Percentiles rank a stretch among this genome's conserved stretches.
phyloP scores from a whole-genome alignment of 2,329 filamentous ascomycete genomes.

The Aspergillus sp. region DNA sequence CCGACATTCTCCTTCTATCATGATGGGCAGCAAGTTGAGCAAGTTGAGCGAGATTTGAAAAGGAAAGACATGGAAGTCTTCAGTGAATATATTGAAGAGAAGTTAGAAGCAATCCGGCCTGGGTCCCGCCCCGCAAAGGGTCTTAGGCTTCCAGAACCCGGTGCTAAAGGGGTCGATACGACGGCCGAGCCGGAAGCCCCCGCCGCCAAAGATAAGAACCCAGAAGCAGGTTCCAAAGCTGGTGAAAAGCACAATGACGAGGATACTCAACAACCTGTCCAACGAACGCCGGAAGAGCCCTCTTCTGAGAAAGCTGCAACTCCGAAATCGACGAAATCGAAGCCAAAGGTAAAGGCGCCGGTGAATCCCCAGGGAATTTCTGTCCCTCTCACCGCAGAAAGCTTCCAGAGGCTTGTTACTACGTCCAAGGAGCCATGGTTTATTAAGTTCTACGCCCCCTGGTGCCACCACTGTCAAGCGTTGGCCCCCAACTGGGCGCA shows the following conservation, averaged over 20 bases:
- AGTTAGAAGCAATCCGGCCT: slow-evolving; percentile 74
- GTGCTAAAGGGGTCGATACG: slow-evolving; percentile 55
- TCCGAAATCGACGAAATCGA: slow-evolving; percentile 47
- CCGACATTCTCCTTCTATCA: slow-evolving; percentile 80
- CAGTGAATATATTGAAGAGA: slow-evolving; percentile 71
- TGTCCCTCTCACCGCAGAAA: slow-evolving; percentile 74
- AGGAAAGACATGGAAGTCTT: slow-evolving; percentile 66
- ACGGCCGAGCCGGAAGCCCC: slow-evolving; percentile 38
- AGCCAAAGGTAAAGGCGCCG: slow-evolving; percentile 53
- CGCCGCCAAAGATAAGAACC: slow-evolving; percentile 45
- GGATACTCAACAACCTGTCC: neutral
- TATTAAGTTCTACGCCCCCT: slow-evolving; percentile 97
- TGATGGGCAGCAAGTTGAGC: slow-evolving; percentile 67
- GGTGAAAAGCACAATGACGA: slow-evolving; percentile 43
- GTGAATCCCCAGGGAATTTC: slow-evolving; percentile 77
- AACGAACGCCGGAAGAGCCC: slow-evolving; percentile 19
- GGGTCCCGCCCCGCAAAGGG: slow-evolving; percentile 71
- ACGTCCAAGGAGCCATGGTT: slow-evolving; percentile 93
- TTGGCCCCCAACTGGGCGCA: slow-evolving; percentile 88
- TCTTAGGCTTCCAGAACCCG: slow-evolving; percentile 69
- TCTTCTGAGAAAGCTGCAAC: slow-evolving; percentile 37
- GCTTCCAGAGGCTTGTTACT: slow-evolving; percentile 81
- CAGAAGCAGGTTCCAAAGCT: slow-evolving; percentile 37
- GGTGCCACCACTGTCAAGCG: slow-evolving; percentile 94
- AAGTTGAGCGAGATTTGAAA: slow-evolving; percentile 54